phyloP scores from a whole-genome alignment of 495 filamentous ascomycete species.

The Neurospora sp. region DNA sequence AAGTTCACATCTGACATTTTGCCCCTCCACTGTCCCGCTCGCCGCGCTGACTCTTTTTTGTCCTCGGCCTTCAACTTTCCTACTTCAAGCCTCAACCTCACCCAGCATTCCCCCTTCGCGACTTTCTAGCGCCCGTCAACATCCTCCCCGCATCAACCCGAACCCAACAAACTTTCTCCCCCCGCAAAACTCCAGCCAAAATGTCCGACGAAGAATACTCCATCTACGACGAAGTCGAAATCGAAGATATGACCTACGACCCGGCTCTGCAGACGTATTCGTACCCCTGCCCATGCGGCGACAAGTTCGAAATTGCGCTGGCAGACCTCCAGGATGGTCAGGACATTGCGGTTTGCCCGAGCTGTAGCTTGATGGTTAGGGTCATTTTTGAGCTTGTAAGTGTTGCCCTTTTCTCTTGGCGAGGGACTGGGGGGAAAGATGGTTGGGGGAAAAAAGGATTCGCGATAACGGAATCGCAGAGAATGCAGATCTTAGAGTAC shows the following conservation, averaged over 20 bases:
- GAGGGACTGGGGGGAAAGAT: too few relatives aligned
- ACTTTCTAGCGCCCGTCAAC: not conserved
- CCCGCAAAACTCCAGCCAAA: constrained; percentile 3
- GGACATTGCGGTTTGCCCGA: constrained; percentile 91
- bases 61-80: not conserved
- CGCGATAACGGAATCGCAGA: not conserved
- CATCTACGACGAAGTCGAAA: constrained; percentile 98
- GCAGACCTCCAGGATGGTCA: constrained; percentile 76
- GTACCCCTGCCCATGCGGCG: constrained; percentile 94
- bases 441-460: too few relatives aligned
- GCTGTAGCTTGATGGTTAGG: constrained; percentile 89
- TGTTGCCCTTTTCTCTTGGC: not conserved
- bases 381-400: constrained; percentile 85
- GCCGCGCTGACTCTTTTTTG: not conserved
- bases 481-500: too few relatives aligned
- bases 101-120: too few relatives aligned
- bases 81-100: too few relatives aligned
- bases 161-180: not conserved
- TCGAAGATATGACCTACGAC: constrained; percentile 98
- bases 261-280: constrained; percentile 74
- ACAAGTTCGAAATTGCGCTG: constrained; percentile 89
- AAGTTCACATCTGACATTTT: not conserved
- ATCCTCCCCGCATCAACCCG: not conserved
- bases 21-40: not conserved
- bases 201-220: constrained; percentile 57